These are phyloP conservation scores for Sugiyamaella chiloensis DNA, from an alignment of 805 yeast species.

Conservation along the genomic window DNA sequence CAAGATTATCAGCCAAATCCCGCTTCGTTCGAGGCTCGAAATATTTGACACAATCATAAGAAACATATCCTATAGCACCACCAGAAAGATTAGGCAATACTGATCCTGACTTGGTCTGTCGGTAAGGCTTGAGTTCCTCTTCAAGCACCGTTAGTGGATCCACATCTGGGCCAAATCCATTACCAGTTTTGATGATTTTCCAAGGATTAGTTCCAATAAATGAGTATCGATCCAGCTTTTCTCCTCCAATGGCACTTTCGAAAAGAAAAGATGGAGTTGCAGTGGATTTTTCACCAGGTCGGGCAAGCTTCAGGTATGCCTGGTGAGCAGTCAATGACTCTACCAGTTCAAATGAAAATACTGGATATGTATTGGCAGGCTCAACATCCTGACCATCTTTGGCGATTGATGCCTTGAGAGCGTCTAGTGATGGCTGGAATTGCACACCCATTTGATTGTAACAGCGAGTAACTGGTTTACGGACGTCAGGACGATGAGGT, in stretches of 20 bases:
- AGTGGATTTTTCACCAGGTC: constrained; percentile 47
- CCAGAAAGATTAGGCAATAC: constrained; percentile 81
- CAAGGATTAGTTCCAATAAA: constrained; percentile 86
- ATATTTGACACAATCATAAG: constrained; percentile 94
- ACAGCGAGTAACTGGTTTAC: no score
- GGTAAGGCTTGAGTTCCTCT: constrained; percentile 59
- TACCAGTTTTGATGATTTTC: constrained; percentile 81
- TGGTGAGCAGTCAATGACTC: constrained; percentile 84
- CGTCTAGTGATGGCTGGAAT: constrained; percentile 43
- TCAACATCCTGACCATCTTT: constrained; percentile 34
- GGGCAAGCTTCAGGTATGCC: constrained; percentile 81
- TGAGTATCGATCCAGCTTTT: constrained; percentile 83
- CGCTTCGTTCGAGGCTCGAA: constrained; percentile 90
- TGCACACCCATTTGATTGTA: constrained; percentile 6
- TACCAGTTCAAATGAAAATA: constrained; percentile 68
- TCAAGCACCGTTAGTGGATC: constrained; percentile 82
- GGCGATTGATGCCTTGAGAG: constrained; percentile 41
- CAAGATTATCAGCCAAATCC: constrained; percentile 67
- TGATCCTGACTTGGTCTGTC: constrained; percentile 51
- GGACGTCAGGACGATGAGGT: no score
- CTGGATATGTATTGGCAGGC: constrained; percentile 65
- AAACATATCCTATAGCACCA: constrained; percentile 94
- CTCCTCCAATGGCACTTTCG: constrained; percentile 88
- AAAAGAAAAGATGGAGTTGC: constrained; percentile 65
- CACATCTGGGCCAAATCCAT: constrained; percentile 54